These are phyloP conservation scores for Hortaea sp. DNA, from an alignment of 2,329 filamentous ascomycete species.

Conservation along the genomic window DNA sequence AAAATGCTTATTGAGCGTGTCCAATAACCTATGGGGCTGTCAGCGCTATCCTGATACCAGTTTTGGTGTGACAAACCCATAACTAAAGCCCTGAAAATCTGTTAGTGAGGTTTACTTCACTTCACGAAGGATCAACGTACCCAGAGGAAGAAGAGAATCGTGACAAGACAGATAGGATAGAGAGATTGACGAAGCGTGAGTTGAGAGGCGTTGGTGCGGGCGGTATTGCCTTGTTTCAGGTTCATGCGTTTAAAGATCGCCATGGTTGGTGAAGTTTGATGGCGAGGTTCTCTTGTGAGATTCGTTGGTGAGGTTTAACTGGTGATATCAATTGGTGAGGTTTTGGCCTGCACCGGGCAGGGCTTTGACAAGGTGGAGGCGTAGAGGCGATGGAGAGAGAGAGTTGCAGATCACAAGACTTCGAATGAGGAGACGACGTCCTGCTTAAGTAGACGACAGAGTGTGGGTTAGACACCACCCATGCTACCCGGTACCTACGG, in stretches of 20 bases:
- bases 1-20: constrained; percentile 44
- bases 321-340: not conserved
- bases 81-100: constrained; percentile 37
- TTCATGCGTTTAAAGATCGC: constrained; percentile 9
- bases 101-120: not conserved
- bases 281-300: too few species aligned
- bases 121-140: constrained; percentile 20
- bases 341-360: too few species aligned
- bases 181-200: constrained; percentile 58
- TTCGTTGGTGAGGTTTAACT: not conserved
- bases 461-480: too few species aligned
- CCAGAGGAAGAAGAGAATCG: constrained; percentile 56
- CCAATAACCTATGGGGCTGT: constrained; percentile 24
- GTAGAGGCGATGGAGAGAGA: too few species aligned
- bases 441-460: too few species aligned
- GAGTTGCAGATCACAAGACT: too few species aligned
- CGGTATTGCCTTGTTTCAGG: constrained; percentile 26
- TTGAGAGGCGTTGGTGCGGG: constrained; percentile 47
- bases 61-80: constrained; percentile 31
- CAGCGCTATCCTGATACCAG: not conserved
- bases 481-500: too few species aligned
- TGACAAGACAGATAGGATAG: constrained; percentile 56
- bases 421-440: too few species aligned
- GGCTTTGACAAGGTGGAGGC: too few species aligned
- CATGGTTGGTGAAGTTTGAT: not conserved